phyloP scores from a whole-genome alignment of 345 rosid genomes.

The Corymbia maculata region DNA sequence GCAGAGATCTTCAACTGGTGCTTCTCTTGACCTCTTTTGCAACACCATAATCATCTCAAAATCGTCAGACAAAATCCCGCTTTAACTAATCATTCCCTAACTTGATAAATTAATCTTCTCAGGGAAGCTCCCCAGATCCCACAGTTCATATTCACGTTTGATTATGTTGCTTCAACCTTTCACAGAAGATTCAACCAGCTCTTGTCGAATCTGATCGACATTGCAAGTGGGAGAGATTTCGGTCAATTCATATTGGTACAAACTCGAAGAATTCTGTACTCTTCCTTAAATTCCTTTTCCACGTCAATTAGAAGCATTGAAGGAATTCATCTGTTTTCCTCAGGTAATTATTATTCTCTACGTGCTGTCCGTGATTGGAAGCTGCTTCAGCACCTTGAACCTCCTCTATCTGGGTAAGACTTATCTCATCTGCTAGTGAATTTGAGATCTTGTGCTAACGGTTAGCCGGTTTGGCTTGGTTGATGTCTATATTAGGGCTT shows the following conservation, averaged over 20 bases:
- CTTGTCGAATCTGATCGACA: slow-evolving; percentile 30
- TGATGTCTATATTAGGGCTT: neutral
- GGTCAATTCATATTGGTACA: slow-evolving; percentile 49
- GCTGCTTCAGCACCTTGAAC: slow-evolving; percentile 61
- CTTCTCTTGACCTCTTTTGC: neutral
- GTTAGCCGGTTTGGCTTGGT: neutral
- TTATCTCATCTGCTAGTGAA: neutral
- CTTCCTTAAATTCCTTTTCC: neutral
- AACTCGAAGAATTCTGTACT: neutral
- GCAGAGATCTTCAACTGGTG: slow-evolving; percentile 63
- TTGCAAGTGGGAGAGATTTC: slow-evolving; percentile 63
- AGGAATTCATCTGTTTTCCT: neutral
- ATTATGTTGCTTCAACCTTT: slow-evolving; percentile 25
- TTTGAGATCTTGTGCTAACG: neutral
- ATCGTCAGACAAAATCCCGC: neutral
- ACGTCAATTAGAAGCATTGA: neutral
- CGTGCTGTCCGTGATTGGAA: slow-evolving; percentile 61
- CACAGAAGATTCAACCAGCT: slow-evolving; percentile 34
- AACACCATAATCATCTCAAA: neutral
- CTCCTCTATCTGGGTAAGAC: slow-evolving; percentile 63
- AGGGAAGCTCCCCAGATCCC: slow-evolving; percentile 61
- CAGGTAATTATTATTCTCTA: slow-evolving; percentile 31
- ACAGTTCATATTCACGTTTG: slow-evolving; percentile 19
- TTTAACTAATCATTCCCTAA: neutral
- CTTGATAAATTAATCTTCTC: neutral